Conservation (phyloP, 139 green algal genomes). For the Ostreobium quekettii region DNA sequence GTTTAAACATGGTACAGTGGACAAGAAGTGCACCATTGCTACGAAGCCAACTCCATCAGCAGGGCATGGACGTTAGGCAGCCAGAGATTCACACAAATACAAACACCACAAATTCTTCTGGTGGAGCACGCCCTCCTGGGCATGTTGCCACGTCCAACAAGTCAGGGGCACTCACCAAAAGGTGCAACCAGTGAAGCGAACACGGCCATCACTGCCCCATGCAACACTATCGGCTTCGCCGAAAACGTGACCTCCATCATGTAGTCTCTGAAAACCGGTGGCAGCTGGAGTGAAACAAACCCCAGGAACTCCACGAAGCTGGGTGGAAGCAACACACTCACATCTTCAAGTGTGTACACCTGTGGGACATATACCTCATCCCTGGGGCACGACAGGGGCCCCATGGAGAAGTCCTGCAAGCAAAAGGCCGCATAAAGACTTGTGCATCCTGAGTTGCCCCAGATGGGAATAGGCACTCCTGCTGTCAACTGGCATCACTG, state of each 20-base stretch:
- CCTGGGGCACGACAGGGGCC: slow-evolving; percentile 42
- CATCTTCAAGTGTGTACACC: slow-evolving; percentile 38
- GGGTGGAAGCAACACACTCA: slow-evolving; percentile 26
- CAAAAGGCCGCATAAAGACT: too few relatives aligned
- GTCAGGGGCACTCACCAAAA: slow-evolving; percentile 64
- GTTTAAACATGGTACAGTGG: too few relatives aligned
- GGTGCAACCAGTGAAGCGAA: slow-evolving; percentile 94
- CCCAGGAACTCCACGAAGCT: slow-evolving; percentile 16
- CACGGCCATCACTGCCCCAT: slow-evolving; percentile 67
- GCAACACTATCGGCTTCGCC: slow-evolving; percentile 45
- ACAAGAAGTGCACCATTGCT: too few relatives aligned
- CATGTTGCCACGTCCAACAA: too few relatives aligned
- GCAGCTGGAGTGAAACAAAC: slow-evolving; percentile 12
- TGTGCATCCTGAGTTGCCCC: too few relatives aligned
- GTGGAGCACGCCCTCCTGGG: too few relatives aligned
- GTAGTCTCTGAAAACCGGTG: neutral
- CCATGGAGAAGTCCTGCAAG: slow-evolving; percentile 59
- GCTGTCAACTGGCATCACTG: too few relatives aligned
- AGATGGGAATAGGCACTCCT: too few relatives aligned
- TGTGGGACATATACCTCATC: slow-evolving; percentile 49
- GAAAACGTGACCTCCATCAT: slow-evolving; percentile 16
- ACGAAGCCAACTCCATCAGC: too few relatives aligned
- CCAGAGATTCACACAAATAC: too few relatives aligned
- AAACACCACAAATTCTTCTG: too few relatives aligned
- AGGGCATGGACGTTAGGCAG: too few relatives aligned